Evolutionary conservation across 768 basidiomycete genomes (phyloP).

Genomic region (Pilatotrama ljubarskyi): DNA sequence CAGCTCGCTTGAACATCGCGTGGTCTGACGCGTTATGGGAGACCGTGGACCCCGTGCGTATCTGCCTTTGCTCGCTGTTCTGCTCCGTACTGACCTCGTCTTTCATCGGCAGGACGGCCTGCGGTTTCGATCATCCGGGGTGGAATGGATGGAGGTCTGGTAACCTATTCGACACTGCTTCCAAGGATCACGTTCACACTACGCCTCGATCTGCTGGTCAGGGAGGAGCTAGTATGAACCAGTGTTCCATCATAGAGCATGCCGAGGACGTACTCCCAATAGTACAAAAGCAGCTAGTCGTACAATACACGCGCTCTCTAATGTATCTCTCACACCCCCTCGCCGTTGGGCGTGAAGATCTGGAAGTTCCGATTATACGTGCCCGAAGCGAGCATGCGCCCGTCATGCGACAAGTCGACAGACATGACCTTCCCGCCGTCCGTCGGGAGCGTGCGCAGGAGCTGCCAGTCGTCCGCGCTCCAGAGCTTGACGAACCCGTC

Average conservation of each 20-base stretch:
- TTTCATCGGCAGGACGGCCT: neutral
- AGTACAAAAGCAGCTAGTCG: neutral
- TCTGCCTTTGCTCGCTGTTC: neutral
- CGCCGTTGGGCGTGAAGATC: slow-evolving; percentile 77
- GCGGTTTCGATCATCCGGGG: too few species aligned
- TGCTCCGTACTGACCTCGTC: neutral
- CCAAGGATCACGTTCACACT: too few species aligned
- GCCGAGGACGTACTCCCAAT: neutral
- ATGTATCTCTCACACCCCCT: neutral
- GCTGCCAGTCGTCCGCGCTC: slow-evolving; percentile 98
- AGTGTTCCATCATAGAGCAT: neutral
- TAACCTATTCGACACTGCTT: too few species aligned
- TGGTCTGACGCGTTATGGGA: slow-evolving; percentile 3
- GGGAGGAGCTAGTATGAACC: too few species aligned
- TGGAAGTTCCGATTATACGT: slow-evolving; percentile 96
- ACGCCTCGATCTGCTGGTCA: too few species aligned
- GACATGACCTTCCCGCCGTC: slow-evolving; percentile 99
- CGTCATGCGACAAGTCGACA: slow-evolving; percentile 86
- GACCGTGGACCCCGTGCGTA: neutral
- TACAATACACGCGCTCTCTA: neutral
- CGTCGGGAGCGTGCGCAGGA: slow-evolving; percentile 83
- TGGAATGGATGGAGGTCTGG: too few species aligned
- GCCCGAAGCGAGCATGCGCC: slow-evolving; percentile 81
- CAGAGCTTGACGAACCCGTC: slow-evolving; percentile 95
- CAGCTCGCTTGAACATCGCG: neutral